Percentiles rank a stretch among this genome's conserved stretches.
phyloP scores from a whole-genome alignment of 805 yeast genomes.

The Zygoascus ofunaensis region DNA sequence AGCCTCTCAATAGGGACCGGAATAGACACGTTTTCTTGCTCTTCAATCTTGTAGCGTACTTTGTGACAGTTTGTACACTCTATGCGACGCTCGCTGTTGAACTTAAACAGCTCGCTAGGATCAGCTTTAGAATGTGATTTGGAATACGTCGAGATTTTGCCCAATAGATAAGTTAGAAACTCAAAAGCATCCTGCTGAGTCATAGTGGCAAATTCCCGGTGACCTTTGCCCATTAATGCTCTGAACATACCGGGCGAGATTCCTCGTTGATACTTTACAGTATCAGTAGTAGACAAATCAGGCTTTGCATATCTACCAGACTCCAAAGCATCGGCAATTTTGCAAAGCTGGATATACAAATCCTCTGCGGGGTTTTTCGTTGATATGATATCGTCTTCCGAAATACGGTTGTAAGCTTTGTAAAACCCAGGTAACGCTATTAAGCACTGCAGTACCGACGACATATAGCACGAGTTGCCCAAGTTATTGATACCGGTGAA shows the following conservation, averaged over 20 bases:
- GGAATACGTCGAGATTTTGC: slow-evolving; percentile 34
- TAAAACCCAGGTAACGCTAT: slow-evolving; percentile 35
- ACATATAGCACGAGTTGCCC: slow-evolving; percentile 89
- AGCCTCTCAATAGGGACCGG: slow-evolving; percentile 36
- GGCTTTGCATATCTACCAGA: slow-evolving; percentile 69
- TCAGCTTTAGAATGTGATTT: slow-evolving; percentile 17
- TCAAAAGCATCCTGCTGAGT: slow-evolving; percentile 95
- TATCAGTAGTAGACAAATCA: slow-evolving; percentile 20
- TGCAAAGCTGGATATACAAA: slow-evolving; percentile 65
- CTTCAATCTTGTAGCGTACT: slow-evolving; percentile 48
- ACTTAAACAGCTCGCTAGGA: slow-evolving; percentile 50
- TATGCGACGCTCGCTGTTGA: slow-evolving; percentile 54
- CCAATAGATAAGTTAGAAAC: slow-evolving; percentile 61
- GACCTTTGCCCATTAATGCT: slow-evolving; percentile 62
- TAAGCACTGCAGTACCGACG: slow-evolving; percentile 69
- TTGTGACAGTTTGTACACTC: slow-evolving; percentile 49
- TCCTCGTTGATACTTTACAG: slow-evolving; percentile 52
- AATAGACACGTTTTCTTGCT: slow-evolving; percentile 57
- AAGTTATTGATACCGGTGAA: slow-evolving; percentile 80
- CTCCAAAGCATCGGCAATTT: slow-evolving; percentile 67
- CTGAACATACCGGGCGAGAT: slow-evolving; percentile 72
- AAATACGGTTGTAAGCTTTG: slow-evolving; percentile 17
- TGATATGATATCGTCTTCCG: neutral
- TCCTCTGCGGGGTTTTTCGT: slow-evolving; percentile 44
- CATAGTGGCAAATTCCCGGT: slow-evolving; percentile 75